phyloP scores from a whole-genome alignment of 2,329 filamentous ascomycete genomes.

The Aurifilum marmelostoma region DNA sequence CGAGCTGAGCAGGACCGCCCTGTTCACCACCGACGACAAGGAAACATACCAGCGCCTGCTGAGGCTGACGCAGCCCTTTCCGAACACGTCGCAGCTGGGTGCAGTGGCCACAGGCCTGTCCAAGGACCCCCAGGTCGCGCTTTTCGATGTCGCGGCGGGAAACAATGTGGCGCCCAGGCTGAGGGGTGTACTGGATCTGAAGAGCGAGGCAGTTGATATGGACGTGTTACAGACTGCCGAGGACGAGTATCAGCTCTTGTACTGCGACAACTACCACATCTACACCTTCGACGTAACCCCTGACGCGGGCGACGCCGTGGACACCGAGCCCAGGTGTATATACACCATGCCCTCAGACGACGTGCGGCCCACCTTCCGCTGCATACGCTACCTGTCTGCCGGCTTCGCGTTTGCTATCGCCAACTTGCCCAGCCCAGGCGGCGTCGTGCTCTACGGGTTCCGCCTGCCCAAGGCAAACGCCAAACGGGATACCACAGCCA shows the following conservation, averaged over 20 bases:
- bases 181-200: constrained; percentile 54
- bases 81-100: constrained; percentile 66
- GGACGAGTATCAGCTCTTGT: constrained; percentile 72
- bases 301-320: constrained; percentile 43
- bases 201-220: constrained; percentile 67
- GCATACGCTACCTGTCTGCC: constrained; percentile 61
- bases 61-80: constrained; percentile 55
- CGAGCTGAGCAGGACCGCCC: constrained; percentile 55
- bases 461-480: constrained; percentile 50
- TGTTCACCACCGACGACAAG: constrained; percentile 57
- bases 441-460: constrained; percentile 60
- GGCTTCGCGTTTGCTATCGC: constrained; percentile 60
- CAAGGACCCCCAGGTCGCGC: constrained; percentile 73
- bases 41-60: constrained; percentile 63
- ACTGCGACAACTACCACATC: constrained; percentile 77
- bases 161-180: constrained; percentile 55
- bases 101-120: constrained; percentile 80
- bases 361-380: constrained; percentile 56
- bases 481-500: constrained; percentile 43
- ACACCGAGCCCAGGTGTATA: constrained; percentile 51
- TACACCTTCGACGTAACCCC: constrained; percentile 63
- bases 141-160: constrained; percentile 69
- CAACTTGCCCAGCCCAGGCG: constrained; percentile 62
- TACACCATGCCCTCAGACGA: constrained; percentile 59
- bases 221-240: constrained; percentile 68